Evolutionary conservation across 805 yeast species (phyloP).

Genomic region (Saccharomycopsis lassenensis): DNA sequence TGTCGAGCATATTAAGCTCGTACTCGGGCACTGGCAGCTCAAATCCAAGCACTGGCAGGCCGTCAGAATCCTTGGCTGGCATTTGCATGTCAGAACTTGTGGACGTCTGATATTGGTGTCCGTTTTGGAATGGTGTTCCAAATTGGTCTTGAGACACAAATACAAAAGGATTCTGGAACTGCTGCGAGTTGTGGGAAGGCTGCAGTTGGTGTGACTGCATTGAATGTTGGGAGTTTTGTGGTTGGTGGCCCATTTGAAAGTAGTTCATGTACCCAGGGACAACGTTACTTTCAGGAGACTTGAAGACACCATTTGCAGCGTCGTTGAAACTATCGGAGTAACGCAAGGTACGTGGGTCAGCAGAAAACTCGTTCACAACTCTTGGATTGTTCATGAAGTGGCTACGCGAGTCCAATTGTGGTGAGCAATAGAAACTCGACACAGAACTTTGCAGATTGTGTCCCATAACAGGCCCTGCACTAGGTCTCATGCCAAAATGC

Average conservation of each 20-base stretch:
- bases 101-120: background rate
- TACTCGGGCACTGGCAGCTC: no score
- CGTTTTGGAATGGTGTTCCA: background rate
- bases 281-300: background rate
- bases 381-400: background rate
- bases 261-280: background rate
- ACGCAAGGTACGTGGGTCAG: background rate
- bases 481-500: background rate
- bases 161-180: background rate
- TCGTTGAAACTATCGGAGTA: no score
- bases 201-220: conserved; percentile 3
- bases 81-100: background rate
- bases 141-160: background rate
- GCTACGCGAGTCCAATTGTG: background rate
- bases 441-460: background rate
- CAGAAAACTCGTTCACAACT: background rate
- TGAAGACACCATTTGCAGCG: background rate
- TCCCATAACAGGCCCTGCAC: background rate
- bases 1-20: background rate
- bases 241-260: background rate
- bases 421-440: background rate
- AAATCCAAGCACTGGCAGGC: background rate
- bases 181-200: background rate
- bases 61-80: background rate
- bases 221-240: background rate